These are phyloP conservation scores for Vanrija sp. DNA, from an alignment of 1,284 basidiomycete genomes.

Conservation along the genomic window DNA sequence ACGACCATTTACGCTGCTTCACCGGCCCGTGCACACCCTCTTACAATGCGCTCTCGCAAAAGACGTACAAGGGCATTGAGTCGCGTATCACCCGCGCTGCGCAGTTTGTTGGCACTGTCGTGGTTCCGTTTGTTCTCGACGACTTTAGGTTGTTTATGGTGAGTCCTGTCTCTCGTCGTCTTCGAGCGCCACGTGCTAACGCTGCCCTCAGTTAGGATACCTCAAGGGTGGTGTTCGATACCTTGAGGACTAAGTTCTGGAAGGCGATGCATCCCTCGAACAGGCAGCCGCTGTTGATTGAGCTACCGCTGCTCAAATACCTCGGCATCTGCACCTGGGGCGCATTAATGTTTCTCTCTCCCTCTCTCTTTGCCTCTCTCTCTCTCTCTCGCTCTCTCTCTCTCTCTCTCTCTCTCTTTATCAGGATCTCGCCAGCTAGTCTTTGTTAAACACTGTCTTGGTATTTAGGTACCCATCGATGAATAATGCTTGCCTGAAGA, in stretches of 20 bases:
- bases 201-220: slow-evolving; percentile 29
- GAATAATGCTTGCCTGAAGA: background rate
- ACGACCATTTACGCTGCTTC: slow-evolving; percentile 77
- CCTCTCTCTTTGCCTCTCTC: background rate
- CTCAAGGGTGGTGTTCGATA: slow-evolving; percentile 37
- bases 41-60: slow-evolving; percentile 65
- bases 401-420: background rate
- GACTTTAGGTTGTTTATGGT: slow-evolving; percentile 65
- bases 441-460: background rate
- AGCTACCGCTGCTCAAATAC: background rate
- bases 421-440: background rate
- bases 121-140: slow-evolving; percentile 86
- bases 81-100: slow-evolving; percentile 70
- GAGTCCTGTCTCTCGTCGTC: slow-evolving; percentile 44
- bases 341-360: background rate
- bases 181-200: background rate
- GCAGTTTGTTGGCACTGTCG: slow-evolving; percentile 85
- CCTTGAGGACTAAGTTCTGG: slow-evolving; percentile 30
- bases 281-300: background rate
- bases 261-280: no score
- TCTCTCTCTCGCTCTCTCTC: background rate
- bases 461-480: background rate
- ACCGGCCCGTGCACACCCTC: slow-evolving; percentile 56
- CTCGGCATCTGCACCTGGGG: background rate
- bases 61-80: slow-evolving; percentile 65